A percentile compares a stretch with the other conserved stretches of the same genome.
Conservation (phyloP, 192 early-diverging fungal genomes). For the Coemansia sp. region DNA sequence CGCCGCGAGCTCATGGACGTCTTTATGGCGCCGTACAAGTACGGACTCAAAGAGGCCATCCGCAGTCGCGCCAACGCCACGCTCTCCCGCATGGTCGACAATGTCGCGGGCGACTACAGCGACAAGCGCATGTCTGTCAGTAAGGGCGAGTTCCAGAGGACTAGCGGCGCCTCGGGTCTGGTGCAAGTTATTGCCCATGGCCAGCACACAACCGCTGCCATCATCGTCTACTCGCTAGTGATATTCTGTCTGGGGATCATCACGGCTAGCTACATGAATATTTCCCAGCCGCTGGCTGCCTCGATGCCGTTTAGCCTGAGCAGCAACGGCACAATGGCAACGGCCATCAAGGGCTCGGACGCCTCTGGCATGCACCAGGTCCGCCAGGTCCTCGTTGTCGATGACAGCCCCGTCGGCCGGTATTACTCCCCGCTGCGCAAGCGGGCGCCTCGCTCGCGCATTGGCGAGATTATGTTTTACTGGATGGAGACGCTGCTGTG, state of each 20-base stretch:
- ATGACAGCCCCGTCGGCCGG: constrained; percentile 45
- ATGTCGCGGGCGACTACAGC: constrained; percentile 43
- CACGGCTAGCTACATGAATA: constrained; percentile 50
- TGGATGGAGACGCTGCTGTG: constrained; percentile 61
- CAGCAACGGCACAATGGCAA: constrained; percentile 32
- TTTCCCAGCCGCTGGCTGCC: constrained; percentile 38
- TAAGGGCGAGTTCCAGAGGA: background rate
- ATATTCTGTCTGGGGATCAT: constrained; percentile 56
- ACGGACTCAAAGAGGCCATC: constrained; percentile 48
- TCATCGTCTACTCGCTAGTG: constrained; percentile 55
- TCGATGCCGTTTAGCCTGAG: constrained; percentile 23
- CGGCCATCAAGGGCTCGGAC: constrained; percentile 9
- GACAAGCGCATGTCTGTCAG: background rate
- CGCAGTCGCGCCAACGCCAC: constrained; percentile 44
- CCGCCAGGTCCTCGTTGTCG: constrained; percentile 55
- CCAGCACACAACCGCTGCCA: constrained; percentile 44
- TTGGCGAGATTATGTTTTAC: constrained; percentile 58
- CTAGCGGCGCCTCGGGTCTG: constrained; percentile 15
- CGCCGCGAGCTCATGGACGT: constrained; percentile 47
- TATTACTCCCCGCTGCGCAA: constrained; percentile 50
- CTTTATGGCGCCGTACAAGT: constrained; percentile 39
- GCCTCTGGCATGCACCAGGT: constrained; percentile 40
- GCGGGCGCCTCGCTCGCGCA: constrained; percentile 44
- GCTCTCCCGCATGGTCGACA: constrained; percentile 51
- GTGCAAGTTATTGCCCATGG: constrained; percentile 31